phyloP scores from a whole-genome alignment of 1,284 basidiomycete species.

The Retiboletus flavoniger region DNA sequence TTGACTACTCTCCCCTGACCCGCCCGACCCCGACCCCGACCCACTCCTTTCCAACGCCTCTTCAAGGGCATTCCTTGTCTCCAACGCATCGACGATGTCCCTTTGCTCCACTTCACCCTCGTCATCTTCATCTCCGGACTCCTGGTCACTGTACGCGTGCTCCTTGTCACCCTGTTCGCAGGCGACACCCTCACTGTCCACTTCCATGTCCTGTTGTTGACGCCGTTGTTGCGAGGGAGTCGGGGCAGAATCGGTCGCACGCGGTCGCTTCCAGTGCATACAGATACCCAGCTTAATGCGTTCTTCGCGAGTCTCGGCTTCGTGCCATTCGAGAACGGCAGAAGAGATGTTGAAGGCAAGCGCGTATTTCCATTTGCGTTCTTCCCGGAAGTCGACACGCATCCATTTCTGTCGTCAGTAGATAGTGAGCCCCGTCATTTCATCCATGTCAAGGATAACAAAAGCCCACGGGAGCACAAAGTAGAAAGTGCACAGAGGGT shows the following conservation, averaged over 20 bases:
- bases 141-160: slow-evolving; percentile 43
- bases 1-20: slow-evolving; percentile 33
- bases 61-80: slow-evolving; percentile 47
- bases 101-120: slow-evolving; percentile 55
- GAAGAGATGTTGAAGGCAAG: slow-evolving; percentile 85
- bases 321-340: slow-evolving; percentile 86
- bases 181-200: slow-evolving; percentile 29
- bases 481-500: not conserved
- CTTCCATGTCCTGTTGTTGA: slow-evolving; percentile 31
- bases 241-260: slow-evolving; percentile 20
- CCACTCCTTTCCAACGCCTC: slow-evolving; percentile 49
- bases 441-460: not conserved
- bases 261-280: slow-evolving; percentile 60
- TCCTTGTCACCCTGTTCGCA: slow-evolving; percentile 29
- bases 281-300: slow-evolving; percentile 68
- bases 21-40: slow-evolving; percentile 29
- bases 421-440: slow-evolving; percentile 4
- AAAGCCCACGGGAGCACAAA: not conserved
- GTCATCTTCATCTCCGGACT: slow-evolving; percentile 59
- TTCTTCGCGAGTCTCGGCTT: slow-evolving; percentile 62
- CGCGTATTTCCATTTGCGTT: slow-evolving; percentile 89
- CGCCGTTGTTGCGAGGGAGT: slow-evolving; percentile 27
- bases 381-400: slow-evolving; percentile 92
- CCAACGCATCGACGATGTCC: slow-evolving; percentile 57
- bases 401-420: slow-evolving; percentile 80